These are phyloP conservation scores for Acacia concinna DNA, from an alignment of 331 rosid genomes.

Conservation along the genomic window DNA sequence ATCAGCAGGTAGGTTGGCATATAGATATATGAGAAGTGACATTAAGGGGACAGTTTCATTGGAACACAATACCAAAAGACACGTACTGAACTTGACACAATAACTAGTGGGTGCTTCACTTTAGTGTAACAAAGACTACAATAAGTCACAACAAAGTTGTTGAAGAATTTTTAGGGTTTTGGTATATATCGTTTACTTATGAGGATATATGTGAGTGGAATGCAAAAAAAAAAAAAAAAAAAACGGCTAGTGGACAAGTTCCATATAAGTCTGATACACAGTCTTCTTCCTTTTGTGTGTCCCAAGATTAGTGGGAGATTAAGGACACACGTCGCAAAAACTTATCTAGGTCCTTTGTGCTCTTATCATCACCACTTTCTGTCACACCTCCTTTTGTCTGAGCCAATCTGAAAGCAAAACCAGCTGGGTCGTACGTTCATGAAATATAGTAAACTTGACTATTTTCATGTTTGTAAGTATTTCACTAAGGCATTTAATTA, in stretches of 20 bases:
- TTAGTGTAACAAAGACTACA: constrained; percentile 31
- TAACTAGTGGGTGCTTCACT: constrained; percentile 49
- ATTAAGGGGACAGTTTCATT: constrained; percentile 18
- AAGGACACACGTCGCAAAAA: constrained; percentile 1
- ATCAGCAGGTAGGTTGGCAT: constrained; percentile 27
- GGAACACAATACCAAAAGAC: constrained; percentile 1
- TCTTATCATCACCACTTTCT: background rate
- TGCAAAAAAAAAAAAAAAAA: background rate
- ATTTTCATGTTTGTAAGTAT: background rate
- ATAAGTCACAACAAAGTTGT: constrained; percentile 10
- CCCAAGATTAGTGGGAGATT: background rate
- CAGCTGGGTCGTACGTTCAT: background rate
- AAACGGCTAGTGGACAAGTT: constrained; percentile 14
- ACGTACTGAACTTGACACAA: constrained; percentile 4
- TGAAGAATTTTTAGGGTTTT: background rate
- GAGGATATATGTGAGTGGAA: background rate
- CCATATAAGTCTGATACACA: background rate
- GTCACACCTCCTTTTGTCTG: background rate
- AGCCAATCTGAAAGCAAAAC: background rate
- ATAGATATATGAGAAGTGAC: constrained; percentile 29
- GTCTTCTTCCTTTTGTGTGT: background rate
- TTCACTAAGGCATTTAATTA: background rate
- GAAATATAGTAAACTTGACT: background rate
- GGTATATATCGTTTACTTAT: background rate
- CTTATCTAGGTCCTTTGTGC: background rate